phyloP scores from a whole-genome alignment of 345 rosid genomes.

The Rubroshorea leprosula region DNA sequence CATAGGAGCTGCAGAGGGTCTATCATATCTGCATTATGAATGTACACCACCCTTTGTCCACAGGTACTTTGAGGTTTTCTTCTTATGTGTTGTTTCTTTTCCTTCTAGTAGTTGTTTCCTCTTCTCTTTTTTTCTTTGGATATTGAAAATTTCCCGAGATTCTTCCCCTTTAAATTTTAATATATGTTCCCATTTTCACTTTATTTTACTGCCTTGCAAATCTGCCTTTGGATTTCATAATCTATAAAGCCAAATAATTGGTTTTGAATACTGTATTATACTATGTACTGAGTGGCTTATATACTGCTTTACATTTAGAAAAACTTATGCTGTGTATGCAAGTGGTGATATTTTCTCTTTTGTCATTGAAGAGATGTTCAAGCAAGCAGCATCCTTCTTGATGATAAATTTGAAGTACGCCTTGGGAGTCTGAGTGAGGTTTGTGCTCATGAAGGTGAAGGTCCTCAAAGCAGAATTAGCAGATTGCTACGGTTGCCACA shows the following conservation, averaged over 20 bases:
- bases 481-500: conserved; percentile 83
- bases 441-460: conserved; percentile 83
- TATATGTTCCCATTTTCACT: no score
- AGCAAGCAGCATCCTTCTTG: conserved; percentile 98
- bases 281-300: not conserved
- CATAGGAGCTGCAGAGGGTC: conserved; percentile 88
- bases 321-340: not conserved
- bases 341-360: conserved; percentile 26
- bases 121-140: not conserved
- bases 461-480: conserved; percentile 78
- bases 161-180: not conserved
- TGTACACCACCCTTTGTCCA: conserved; percentile 84
- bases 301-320: not conserved
- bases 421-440: conserved; percentile 87
- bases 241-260: not conserved
- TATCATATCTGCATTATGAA: conserved; percentile 88
- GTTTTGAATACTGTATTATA: no score
- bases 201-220: not conserved
- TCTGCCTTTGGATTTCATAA: not conserved
- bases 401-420: conserved; percentile 95
- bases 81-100: conserved; percentile 7
- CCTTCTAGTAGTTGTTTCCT: not conserved
- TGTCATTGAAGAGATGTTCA: conserved; percentile 75
- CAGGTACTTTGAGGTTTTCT: conserved; percentile 43
- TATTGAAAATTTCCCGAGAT: not conserved